Evolutionary conservation across 2,329 filamentous ascomycete species (phyloP), one percentile per base, ranked within the genome.

Genomic region (Verticillium longisporum): DNA sequence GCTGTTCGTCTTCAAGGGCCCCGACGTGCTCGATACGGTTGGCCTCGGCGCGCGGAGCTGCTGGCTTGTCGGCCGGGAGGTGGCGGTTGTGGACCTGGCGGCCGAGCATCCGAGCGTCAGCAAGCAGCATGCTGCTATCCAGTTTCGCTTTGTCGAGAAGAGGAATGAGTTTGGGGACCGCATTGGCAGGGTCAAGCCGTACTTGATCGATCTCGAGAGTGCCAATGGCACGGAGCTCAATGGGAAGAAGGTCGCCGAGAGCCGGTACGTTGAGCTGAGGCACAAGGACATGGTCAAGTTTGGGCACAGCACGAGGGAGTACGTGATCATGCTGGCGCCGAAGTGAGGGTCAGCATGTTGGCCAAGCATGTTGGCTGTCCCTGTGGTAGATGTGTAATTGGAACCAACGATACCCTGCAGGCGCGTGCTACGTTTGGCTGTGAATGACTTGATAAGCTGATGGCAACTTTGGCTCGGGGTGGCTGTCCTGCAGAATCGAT

Each of bases 41-140:
- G 86, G 92, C 62, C 80, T 99, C 57, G 82, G 84, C 61, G 77
- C 81, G 61, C 87, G 91, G 63, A 96, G 89, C 70, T 97, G 92
- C 77, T 99, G 95, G 95, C 79, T 99, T 31, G 78, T 97, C 9
- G 95, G 95, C 0, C 83, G 93, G 56, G 93, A 97, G 68, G 74
- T 83, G 59, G 78, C 88, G 5, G 88, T 99, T 3, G 92, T 91
- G 2, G 95, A 99, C 72, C 80, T 97, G 61, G 79, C 86, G 2
- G 85, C 96, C 7, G 92, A 96, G 70, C 94, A 99, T 71, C 92
- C 93, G 1, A 97, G 92, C 74, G 87, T 92, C 69, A 96, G 92
- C 73, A 96, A 96, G 74, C 95, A 99, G 75, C 95, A 99, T 73
- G 94, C 94, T 1, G 95, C 93, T 9, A 84, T 99, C 54, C 95